Evolutionary conservation across 768 basidiomycete species (phyloP).

Genomic region (Tricholoma flavovirens): DNA sequence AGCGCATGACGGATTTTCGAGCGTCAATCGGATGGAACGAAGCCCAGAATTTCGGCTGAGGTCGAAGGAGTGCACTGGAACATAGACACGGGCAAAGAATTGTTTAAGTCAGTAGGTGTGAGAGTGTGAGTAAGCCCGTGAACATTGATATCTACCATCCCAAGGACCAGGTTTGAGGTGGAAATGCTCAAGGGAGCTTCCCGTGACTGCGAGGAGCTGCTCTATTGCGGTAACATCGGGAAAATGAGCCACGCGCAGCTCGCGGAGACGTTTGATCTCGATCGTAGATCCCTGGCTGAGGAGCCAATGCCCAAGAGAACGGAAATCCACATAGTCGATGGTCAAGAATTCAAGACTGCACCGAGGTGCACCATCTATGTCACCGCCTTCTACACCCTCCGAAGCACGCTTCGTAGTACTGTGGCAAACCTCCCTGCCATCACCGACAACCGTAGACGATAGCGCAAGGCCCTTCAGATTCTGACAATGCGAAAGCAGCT

Average conservation of each 20-base stretch:
- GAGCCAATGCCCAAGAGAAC: slow-evolving; percentile 33
- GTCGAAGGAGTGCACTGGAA: slow-evolving; percentile 31
- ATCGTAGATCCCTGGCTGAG: slow-evolving; percentile 26
- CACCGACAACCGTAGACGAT: slow-evolving; percentile 30
- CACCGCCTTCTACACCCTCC: background rate
- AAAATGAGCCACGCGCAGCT: slow-evolving; percentile 38
- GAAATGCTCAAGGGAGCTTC: slow-evolving; percentile 33
- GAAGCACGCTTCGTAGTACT: background rate
- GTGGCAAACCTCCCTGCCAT: slow-evolving; percentile 4
- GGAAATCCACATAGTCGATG: slow-evolving; percentile 34
- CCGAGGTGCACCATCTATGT: background rate
- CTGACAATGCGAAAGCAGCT: slow-evolving; percentile 27
- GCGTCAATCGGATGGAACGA: slow-evolving; percentile 34
- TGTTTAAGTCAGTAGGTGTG: background rate
- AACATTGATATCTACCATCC: slow-evolving; percentile 26
- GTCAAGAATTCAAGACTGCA: slow-evolving; percentile 31
- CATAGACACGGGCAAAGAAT: background rate
- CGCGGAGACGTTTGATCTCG: slow-evolving; percentile 32
- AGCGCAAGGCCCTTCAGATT: slow-evolving; percentile 32
- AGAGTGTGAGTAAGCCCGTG: background rate
- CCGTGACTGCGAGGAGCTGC: slow-evolving; percentile 29
- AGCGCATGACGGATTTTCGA: slow-evolving; percentile 33
- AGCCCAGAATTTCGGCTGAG: slow-evolving; percentile 29
- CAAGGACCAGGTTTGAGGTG: slow-evolving; percentile 40
- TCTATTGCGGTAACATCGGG: slow-evolving; percentile 30